Base-by-base conservation (phyloP, 2,329 filamentous ascomycete species). In the Rutstroemia sp. region DNA sequence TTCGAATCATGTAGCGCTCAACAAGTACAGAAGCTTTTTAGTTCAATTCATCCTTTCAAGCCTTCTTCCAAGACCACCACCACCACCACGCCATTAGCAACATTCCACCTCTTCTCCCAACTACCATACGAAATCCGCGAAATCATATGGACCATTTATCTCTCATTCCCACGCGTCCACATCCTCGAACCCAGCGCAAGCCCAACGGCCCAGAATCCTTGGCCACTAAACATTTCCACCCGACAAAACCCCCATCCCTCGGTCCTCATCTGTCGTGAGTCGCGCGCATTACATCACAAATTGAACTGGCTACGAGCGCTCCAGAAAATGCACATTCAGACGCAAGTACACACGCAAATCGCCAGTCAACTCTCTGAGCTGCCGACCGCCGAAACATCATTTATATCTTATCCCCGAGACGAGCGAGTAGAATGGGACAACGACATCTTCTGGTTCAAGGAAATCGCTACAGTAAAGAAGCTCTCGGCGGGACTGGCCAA, bases 361-460 rank as follows among this genome's bases (percentile, higher is more conserved):
- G 12, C 30, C 16, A 23, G 12, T 25, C 21, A 5, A 19, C 16
- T 27, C 8, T 7, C 44, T 0, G 2, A 6, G 21, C 19, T 4
- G 14, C 17, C 9, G 25, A 4, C 25, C 34, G 5, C 25, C 17
- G 9, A 2, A 5, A 7, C 5, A 1, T 19, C 44, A 25, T 48
- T 54, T 19, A 39, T 54, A 30, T n/a, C 44, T 14, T 39, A 5
- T n/a, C 17, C 34, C 14, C 21, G 30, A 27, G 48, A n/a, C 30
- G 30, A 54, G 2, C 3, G 17, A 9, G 2, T 48, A 1, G 40
- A 48, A 10, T 54, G 51, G 51, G 34, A 39, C 5, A 14, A 34
- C 2, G 51, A 54, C 25, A 54, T 54, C 7, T 54, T 54, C 7
- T 54, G 51, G 51, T 48, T 54, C n/a, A 54, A 48, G n/a, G 51